phyloP scores from a whole-genome alignment of 192 early-diverging fungal genomes.

The Entrophospora sp. region DNA sequence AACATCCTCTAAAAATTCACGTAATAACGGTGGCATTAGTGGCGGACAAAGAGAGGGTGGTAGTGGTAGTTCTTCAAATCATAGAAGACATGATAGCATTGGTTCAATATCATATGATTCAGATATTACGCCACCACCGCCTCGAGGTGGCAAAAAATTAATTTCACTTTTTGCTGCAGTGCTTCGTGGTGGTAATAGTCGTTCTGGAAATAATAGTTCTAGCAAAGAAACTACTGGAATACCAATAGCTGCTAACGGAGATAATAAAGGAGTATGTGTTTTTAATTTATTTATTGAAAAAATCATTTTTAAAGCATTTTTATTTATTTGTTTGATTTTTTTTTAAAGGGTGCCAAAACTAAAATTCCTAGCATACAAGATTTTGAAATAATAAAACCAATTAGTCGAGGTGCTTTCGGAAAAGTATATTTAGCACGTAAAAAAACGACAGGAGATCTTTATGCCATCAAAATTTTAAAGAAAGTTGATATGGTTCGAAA shows the following conservation, averaged over 20 bases:
- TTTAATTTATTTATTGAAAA: too few species aligned
- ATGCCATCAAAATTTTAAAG: conserved; percentile 85
- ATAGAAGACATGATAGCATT: conserved; percentile 34
- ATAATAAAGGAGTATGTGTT: not conserved
- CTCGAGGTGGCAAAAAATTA: conserved; percentile 42
- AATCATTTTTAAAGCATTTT: too few species aligned
- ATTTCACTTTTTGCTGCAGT: conserved; percentile 69
- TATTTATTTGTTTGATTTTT: conserved; percentile 28
- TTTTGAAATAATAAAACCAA: conserved; percentile 90
- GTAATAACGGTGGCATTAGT: too few species aligned
- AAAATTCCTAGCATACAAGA: conserved; percentile 79
- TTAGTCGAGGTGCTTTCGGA: conserved; percentile 87
- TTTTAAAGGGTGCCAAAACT: conserved; percentile 30
- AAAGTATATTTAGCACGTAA: conserved; percentile 82
- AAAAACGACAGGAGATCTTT: conserved; percentile 75
- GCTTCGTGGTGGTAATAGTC: conserved; percentile 38
- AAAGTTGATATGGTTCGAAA: conserved; percentile 90
- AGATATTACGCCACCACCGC: conserved; percentile 10
- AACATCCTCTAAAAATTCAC: too few species aligned
- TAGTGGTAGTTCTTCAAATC: too few species aligned
- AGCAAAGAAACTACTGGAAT: not conserved
- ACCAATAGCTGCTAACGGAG: not conserved
- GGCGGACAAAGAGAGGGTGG: too few species aligned
- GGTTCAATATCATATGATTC: conserved; percentile 15
- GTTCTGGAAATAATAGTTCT: conserved; percentile 14